Base-by-base conservation (phyloP, 192 early-diverging fungal species). In the Coemansia sp. region DNA sequence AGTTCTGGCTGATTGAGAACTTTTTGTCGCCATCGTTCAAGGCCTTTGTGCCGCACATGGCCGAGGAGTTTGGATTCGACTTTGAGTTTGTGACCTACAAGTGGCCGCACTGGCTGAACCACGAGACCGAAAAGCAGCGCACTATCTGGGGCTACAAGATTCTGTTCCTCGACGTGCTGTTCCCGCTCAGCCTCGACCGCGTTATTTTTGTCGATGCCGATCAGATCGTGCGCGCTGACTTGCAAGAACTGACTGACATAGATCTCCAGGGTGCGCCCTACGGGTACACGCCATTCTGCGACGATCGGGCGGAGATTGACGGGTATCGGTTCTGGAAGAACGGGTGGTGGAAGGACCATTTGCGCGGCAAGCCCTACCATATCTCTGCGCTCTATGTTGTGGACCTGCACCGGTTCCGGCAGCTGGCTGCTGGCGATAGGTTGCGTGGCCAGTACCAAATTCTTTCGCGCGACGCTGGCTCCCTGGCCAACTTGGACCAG, bases 61-160 rank as follows among this genome's bases (percentile, higher is more conserved):
- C 95, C 2, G 72, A 88, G 52, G 85, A 86, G 61, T 93, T 91
- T 68, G 85, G 84, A 12, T 97, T 99, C 72, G 88, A 93, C 38
- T 97, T 93, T 65, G 93, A 97, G 82, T 85, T 97, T 40, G 93
- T 99, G 21, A 97, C 95, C 2, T 98, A 97, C 80, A 97, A 95
- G 63, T 99, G 97, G 97, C 97, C 97, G 15, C 89, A 93, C 38
- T 99, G 95, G 95, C 83, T 99, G 22, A 84, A 91, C 41, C 72
- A 84, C 21, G 93, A 97, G 74, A 91, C 86, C 0, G 95, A 96
- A 67, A 97, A 97, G 68, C 95, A 99, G 78, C 76, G 97, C 26
- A 95, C 88, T 0, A 99, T 99, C 60, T 99, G 97, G 97, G 97
- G 93, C 52, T 99, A 97, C 84, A 99, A 99, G 81, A 97, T 99